Evolutionary conservation across 495 filamentous ascomycete species (phyloP).

Genomic region (Apiosordaria backusii): DNA sequence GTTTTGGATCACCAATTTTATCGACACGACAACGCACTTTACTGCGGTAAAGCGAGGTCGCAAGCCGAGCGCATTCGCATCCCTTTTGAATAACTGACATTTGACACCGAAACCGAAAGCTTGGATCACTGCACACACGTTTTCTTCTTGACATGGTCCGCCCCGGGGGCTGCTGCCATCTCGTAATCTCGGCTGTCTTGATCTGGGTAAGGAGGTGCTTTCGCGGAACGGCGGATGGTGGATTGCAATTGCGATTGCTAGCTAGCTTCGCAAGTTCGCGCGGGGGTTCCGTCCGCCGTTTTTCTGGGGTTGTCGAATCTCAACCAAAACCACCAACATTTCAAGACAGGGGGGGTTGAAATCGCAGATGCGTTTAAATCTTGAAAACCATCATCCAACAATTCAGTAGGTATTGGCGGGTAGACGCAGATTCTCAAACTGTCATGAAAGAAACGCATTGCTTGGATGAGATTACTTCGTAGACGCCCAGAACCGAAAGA

Average conservation of each 20-base stretch:
- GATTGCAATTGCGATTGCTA: neutral
- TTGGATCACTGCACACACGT: neutral
- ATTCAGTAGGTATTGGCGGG: too few relatives aligned
- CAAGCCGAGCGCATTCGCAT: neutral
- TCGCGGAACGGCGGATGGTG: neutral
- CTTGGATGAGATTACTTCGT: neutral
- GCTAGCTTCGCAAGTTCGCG: too few relatives aligned
- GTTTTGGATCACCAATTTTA: neutral
- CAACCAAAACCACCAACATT: neutral
- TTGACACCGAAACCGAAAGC: neutral
- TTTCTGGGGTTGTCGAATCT: neutral
- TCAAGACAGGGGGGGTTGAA: neutral
- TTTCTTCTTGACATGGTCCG: neutral
- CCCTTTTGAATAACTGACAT: neutral
- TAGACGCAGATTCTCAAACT: neutral
- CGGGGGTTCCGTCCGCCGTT: neutral
- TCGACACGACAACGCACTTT: neutral
- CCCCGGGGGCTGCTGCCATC: neutral
- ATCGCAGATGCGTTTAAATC: neutral
- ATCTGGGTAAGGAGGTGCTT: too few relatives aligned
- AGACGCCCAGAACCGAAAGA: neutral
- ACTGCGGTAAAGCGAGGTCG: too few relatives aligned
- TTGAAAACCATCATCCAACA: neutral
- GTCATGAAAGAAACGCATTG: neutral
- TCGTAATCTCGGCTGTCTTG: neutral